A percentile compares a stretch with the other conserved stretches of the same genome.
Evolutionary conservation across 371 early-diverging fungal species (phyloP).

Genomic region (Sporodiniella umbellata): DNA sequence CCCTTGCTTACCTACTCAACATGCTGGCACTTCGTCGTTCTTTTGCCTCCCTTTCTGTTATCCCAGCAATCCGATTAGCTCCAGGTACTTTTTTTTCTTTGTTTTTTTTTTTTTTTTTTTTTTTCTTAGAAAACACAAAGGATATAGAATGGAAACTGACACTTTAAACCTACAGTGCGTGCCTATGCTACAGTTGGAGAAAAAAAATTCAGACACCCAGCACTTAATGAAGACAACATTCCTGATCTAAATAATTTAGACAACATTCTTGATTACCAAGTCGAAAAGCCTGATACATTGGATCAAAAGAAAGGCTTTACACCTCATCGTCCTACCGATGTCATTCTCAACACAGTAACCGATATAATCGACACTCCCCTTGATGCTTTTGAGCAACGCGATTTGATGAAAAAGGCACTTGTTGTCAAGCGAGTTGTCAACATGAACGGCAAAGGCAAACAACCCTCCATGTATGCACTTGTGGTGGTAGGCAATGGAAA

Average conservation of each 20-base stretch:
- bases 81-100: constrained; percentile 18
- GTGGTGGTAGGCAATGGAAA: constrained; percentile 95
- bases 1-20: neutral
- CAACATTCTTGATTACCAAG: constrained; percentile 38
- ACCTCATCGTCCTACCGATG: constrained; percentile 38
- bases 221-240: constrained; percentile 20
- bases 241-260: constrained; percentile 45
- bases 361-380: constrained; percentile 44
- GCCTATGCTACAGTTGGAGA: constrained; percentile 28
- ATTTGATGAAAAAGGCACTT: constrained; percentile 70
- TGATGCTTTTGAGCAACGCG: constrained; percentile 22
- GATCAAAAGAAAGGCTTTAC: constrained; percentile 37
- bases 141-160: too few relatives aligned
- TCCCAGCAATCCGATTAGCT: constrained; percentile 7
- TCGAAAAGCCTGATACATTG: constrained; percentile 19
- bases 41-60: constrained; percentile 22
- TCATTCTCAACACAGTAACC: constrained; percentile 35
- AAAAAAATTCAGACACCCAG: constrained; percentile 24
- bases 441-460: constrained; percentile 85
- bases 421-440: constrained; percentile 78
- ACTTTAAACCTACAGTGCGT: constrained; percentile 15
- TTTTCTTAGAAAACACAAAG: too few relatives aligned
- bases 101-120: too few relatives aligned
- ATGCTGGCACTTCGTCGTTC: constrained; percentile 35
- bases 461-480: constrained; percentile 82